phyloP scores from a whole-genome alignment of 306 rosid species.

The Cucurbita ficifolia region DNA sequence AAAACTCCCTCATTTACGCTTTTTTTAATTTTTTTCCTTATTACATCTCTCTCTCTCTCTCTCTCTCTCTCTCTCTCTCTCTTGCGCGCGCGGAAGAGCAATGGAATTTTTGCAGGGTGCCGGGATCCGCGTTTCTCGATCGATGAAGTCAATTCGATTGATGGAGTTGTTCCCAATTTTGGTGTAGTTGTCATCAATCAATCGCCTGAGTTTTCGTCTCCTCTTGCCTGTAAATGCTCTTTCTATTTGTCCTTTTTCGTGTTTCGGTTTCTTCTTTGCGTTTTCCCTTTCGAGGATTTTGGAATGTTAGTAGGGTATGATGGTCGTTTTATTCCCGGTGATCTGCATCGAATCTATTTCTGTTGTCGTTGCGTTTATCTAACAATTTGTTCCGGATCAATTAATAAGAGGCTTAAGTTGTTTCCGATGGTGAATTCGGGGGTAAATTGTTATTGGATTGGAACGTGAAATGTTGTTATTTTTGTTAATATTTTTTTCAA shows the following conservation, averaged over 20 bases:
- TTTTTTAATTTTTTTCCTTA: not conserved
- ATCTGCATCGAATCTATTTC: not conserved
- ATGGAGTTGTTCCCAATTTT: conserved; percentile 1
- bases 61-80: not conserved
- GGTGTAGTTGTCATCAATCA: conserved; percentile 15
- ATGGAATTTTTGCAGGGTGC: conserved; percentile 40
- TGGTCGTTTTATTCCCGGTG: not conserved
- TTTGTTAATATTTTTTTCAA: not conserved
- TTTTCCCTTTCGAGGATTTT: not conserved
- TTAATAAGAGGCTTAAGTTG: not conserved
- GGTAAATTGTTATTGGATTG: not conserved
- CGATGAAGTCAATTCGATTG: conserved; percentile 17
- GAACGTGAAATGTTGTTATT: not conserved
- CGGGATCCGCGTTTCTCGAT: conserved; percentile 61
- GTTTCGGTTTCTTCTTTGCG: not conserved
- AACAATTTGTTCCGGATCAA: conserved; percentile 1
- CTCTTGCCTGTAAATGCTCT: conserved; percentile 19
- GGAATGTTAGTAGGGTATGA: not conserved
- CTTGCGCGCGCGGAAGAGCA: not conserved
- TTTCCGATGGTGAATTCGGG: not conserved
- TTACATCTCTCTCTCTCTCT: not conserved
- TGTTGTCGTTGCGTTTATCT: not conserved
- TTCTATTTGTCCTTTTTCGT: not conserved
- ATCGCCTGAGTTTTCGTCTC: conserved; percentile 10
- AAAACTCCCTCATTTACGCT: conserved; percentile 7